Evolutionary conservation across 768 basidiomycete species (phyloP).

Genomic region (Hirschioporus abietinus): DNA sequence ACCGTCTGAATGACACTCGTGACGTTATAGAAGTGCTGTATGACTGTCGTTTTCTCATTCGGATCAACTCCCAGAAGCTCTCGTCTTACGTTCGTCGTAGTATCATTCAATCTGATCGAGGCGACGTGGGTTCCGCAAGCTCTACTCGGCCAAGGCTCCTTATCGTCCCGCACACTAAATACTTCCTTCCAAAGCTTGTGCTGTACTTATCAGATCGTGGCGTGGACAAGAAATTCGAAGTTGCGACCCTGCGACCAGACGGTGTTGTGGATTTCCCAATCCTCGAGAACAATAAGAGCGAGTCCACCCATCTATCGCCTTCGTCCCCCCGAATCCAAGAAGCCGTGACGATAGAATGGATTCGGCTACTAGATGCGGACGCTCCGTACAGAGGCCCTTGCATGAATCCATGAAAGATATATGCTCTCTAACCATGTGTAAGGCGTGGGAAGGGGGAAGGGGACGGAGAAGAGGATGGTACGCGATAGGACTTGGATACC

Average conservation of each 20-base stretch:
- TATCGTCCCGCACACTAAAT: constrained; percentile 10
- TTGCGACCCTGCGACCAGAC: constrained; percentile 1
- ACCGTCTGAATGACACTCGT: constrained; percentile 13
- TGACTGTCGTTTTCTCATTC: constrained; percentile 60
- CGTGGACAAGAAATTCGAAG: background rate
- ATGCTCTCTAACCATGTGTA: background rate
- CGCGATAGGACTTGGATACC: background rate
- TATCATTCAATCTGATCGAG: background rate
- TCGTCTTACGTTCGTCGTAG: constrained; percentile 28
- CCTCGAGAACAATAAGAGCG: background rate
- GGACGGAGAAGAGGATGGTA: background rate
- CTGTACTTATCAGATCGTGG: background rate
- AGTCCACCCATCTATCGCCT: background rate
- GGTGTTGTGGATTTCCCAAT: background rate
- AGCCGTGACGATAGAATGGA: background rate
- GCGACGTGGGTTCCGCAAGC: background rate
- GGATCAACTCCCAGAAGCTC: constrained; percentile 38
- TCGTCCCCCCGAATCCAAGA: background rate
- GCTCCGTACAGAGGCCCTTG: background rate
- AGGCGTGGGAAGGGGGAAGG: background rate
- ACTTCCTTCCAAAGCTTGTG: constrained; percentile 15
- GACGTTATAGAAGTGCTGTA: constrained; percentile 41
- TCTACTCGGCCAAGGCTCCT: background rate
- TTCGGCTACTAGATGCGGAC: background rate
- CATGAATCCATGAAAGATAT: background rate